Evolutionary conservation across 2,329 filamentous ascomycete genomes (phyloP).

Genomic region (Colletotrichum orbiculare): DNA sequence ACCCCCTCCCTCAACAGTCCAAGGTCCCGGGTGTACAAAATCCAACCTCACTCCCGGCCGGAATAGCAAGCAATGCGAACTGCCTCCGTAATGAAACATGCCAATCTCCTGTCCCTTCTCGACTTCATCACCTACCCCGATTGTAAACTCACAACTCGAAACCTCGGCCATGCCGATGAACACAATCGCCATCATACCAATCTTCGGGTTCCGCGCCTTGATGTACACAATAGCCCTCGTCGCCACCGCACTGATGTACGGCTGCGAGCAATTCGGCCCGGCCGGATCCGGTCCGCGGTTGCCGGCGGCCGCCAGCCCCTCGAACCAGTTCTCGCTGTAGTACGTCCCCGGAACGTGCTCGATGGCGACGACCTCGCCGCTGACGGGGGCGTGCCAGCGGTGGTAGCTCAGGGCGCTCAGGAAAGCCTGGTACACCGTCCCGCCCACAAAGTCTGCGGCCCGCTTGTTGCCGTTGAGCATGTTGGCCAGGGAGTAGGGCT

Average conservation of each 20-base stretch:
- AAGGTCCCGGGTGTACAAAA: slow-evolving; percentile 1
- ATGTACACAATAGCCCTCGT: slow-evolving; percentile 77
- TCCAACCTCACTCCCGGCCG: slow-evolving; percentile 62
- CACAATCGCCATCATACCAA: slow-evolving; percentile 77
- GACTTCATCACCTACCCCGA: slow-evolving; percentile 72
- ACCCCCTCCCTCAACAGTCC: background rate
- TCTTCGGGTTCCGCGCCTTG: slow-evolving; percentile 73
- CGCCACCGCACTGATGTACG: slow-evolving; percentile 75
- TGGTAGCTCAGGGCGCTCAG: slow-evolving; percentile 76
- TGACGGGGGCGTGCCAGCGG: slow-evolving; percentile 77
- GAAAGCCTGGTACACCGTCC: slow-evolving; percentile 78
- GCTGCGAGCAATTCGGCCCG: slow-evolving; percentile 59
- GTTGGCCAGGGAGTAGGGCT: slow-evolving; percentile 73
- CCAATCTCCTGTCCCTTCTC: slow-evolving; percentile 78
- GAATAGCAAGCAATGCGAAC: slow-evolving; percentile 76
- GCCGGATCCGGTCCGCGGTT: slow-evolving; percentile 35
- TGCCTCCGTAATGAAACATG: slow-evolving; percentile 86
- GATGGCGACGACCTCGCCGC: slow-evolving; percentile 67
- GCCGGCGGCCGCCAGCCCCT: slow-evolving; percentile 42
- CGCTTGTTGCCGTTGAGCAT: slow-evolving; percentile 70
- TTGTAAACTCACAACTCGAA: slow-evolving; percentile 77
- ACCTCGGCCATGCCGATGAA: slow-evolving; percentile 83
- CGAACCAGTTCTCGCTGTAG: slow-evolving; percentile 67
- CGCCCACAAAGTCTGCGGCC: slow-evolving; percentile 66
- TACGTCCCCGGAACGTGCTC: slow-evolving; percentile 74